Base-by-base conservation (phyloP, 768 basidiomycete genomes). In the Boletellus ananiceps region DNA sequence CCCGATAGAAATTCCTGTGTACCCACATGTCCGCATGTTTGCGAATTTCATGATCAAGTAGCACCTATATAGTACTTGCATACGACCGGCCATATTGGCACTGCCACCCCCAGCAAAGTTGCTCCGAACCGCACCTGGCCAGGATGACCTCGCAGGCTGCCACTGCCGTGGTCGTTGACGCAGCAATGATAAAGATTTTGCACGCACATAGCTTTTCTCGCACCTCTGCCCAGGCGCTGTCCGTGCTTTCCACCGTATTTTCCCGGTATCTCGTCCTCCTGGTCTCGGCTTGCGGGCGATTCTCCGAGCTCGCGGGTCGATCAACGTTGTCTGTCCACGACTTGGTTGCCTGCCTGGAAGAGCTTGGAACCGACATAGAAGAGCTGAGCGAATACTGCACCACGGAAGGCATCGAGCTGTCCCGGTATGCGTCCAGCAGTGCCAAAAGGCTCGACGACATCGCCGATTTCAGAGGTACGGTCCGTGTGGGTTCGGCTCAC, bases 191-290 rank as follows among this genome's bases (percentile, higher is more conserved):
- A 63, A 79, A 82, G 47, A 84, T 86, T 15, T 75, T 91, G 14
- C 88, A 91, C 55, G 84, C 87, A 0, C 81, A 90, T 56, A 76
- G 76, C 53, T 92, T 93, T 69, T 81, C 84, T 33, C 78, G 86
- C 44, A 78, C 88, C 0, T 92, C 90, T 3, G 69, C 81, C 1
- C 84, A 86, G 60, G 87, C 90, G 3, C 74, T 82, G 9, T 68
- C 78, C 21, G 78, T 85, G 15, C 74, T 92, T 40, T 84, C 86
- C 12, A 88, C 86, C 67, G 73, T 91, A 54, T 77, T 92, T 55
- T 75, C 84, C 33, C 82, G 86, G 47, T 92, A 91, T 65, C 71
- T 91, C 49, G 57, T 77, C 9, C 72, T 90, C 21, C 72, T 90
- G 16, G 71, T 85, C 1, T 71, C 78, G 1, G 81, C 86, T 7